phyloP scores from a whole-genome alignment of 371 early-diverging fungal genomes.

The Vairimorpha necatrix region DNA sequence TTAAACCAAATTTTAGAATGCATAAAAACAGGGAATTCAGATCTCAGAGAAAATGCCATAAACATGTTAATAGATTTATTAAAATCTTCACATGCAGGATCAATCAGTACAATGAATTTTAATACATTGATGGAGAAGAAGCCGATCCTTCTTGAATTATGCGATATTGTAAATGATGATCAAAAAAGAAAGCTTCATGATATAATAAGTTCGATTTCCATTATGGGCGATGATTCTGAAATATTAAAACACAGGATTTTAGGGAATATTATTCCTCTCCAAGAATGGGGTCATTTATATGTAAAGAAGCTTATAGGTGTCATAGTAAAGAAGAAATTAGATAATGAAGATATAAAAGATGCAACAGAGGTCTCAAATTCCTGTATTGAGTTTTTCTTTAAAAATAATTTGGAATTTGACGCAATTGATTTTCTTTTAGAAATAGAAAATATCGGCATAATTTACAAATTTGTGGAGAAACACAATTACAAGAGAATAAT shows the following conservation, averaged over 20 bases:
- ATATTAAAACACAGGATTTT: slow-evolving; percentile 53
- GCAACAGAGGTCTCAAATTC: slow-evolving; percentile 17
- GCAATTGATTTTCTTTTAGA: slow-evolving; percentile 65
- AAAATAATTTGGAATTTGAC: slow-evolving; percentile 62
- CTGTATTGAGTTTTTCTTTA: slow-evolving; percentile 58
- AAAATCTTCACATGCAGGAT: slow-evolving; percentile 33
- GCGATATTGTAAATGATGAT: slow-evolving; percentile 19
- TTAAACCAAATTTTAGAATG: slow-evolving; percentile 39
- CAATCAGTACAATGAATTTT: slow-evolving; percentile 30
- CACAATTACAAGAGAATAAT: slow-evolving; percentile 61
- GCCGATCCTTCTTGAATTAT: slow-evolving; percentile 4
- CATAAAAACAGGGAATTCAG: slow-evolving; percentile 23
- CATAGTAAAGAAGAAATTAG: slow-evolving; percentile 29
- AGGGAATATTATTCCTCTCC: slow-evolving; percentile 57
- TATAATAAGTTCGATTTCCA: slow-evolving; percentile 58
- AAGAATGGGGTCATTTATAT: slow-evolving; percentile 63
- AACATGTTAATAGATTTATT: slow-evolving; percentile 34
- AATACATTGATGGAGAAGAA: slow-evolving; percentile 32
- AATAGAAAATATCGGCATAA: slow-evolving; percentile 39
- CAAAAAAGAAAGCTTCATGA: slow-evolving; percentile 54
- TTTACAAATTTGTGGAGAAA: slow-evolving; percentile 54
- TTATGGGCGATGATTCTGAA: slow-evolving; percentile 39
- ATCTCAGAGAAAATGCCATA: slow-evolving; percentile 34
- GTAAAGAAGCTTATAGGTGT: slow-evolving; percentile 55
- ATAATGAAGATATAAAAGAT: slow-evolving; percentile 10